Percentiles rank a stretch among this genome's conserved stretches.
phyloP scores from a whole-genome alignment of 2,329 filamentous ascomycete genomes.

The Neoscytalidium dimidiatum region DNA sequence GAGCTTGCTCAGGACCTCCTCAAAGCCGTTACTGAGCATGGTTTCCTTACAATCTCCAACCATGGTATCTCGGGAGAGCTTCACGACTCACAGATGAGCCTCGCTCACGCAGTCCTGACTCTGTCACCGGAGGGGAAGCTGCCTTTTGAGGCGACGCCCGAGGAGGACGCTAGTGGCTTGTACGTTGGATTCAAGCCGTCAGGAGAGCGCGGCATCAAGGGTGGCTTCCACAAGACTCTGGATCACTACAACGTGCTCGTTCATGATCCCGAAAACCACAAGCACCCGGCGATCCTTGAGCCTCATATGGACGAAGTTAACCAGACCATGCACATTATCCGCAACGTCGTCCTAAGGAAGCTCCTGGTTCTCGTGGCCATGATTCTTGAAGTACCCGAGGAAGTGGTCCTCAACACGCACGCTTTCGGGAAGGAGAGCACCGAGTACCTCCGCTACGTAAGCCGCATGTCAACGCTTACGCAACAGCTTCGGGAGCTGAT shows the following conservation, averaged over 20 bases:
- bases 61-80: neutral
- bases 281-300: neutral
- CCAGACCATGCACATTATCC: slow-evolving; percentile 4
- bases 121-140: neutral
- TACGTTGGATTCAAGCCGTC: slow-evolving; percentile 3
- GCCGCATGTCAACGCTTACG: too few species aligned
- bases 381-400: neutral
- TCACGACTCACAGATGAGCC: slow-evolving; percentile 1
- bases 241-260: slow-evolving; percentile 9
- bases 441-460: slow-evolving; percentile 2
- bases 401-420: neutral
- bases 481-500: neutral
- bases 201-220: neutral
- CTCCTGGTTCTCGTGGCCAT: slow-evolving; percentile 6
- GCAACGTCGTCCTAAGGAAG: neutral
- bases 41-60: slow-evolving; percentile 6
- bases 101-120: neutral
- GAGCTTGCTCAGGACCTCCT: neutral
- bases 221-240: slow-evolving; percentile 1
- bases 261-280: neutral
- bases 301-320: neutral
- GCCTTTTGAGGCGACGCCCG: neutral
- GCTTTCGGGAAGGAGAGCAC: neutral
- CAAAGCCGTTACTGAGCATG: neutral
- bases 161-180: slow-evolving; percentile 2